A percentile compares a stretch with the other conserved stretches of the same genome.
phyloP scores from a whole-genome alignment of 371 early-diverging fungal species.

The Vairimorpha apis region DNA sequence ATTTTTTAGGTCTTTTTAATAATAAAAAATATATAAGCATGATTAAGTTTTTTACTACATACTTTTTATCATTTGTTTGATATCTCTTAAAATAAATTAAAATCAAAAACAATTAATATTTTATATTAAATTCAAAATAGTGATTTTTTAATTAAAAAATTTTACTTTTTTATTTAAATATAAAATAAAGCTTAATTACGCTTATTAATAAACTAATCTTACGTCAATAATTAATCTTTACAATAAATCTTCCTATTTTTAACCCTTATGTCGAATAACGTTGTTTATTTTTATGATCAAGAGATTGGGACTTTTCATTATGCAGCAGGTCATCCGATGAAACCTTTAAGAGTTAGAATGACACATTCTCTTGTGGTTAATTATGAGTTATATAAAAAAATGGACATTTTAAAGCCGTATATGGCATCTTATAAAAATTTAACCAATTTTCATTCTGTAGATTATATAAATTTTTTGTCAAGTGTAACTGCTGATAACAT shows the following conservation, averaged over 20 bases:
- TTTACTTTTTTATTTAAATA: too few species aligned
- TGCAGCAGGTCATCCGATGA: slow-evolving; percentile 64
- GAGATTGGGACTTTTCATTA: slow-evolving; percentile 61
- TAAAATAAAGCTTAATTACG: too few species aligned
- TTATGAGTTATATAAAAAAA: slow-evolving; percentile 60
- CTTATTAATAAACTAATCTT: too few species aligned
- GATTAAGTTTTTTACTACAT: too few species aligned
- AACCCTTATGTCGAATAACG: slow-evolving; percentile 39
- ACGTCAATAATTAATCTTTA: too few species aligned
- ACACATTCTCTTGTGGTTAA: slow-evolving; percentile 62
- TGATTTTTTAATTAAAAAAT: too few species aligned
- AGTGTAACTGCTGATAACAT: slow-evolving; percentile 83
- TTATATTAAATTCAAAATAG: too few species aligned
- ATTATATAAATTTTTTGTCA: slow-evolving; percentile 91
- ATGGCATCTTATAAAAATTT: slow-evolving; percentile 83
- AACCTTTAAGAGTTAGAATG: slow-evolving; percentile 62
- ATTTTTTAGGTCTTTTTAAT: too few species aligned
- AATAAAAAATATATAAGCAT: too few species aligned
- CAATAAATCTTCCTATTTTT: slow-evolving; percentile 34
- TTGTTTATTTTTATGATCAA: slow-evolving; percentile 62
- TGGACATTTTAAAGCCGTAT: slow-evolving; percentile 66
- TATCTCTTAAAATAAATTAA: too few species aligned
- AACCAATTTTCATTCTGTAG: slow-evolving; percentile 94
- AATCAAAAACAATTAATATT: too few species aligned
- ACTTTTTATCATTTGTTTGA: too few species aligned